Evolutionary conservation across 306 rosid genomes (phyloP).

Genomic region (Mimosa pudica): DNA sequence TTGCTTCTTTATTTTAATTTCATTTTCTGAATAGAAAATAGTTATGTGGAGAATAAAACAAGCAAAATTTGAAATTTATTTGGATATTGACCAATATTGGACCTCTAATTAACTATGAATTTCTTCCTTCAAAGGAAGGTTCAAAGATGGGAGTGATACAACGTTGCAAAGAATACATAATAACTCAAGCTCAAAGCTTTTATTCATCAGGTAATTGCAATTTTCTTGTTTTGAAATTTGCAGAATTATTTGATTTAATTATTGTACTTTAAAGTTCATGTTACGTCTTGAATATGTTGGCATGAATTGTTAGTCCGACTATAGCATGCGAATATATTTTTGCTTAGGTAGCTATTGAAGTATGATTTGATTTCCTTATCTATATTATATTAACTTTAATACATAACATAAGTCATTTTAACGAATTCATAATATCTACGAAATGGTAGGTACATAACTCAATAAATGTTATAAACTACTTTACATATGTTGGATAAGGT

Average conservation of each 20-base stretch:
- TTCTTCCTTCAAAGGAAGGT: not conserved
- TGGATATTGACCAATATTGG: not conserved
- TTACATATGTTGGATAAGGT: too few species aligned
- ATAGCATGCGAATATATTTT: not conserved
- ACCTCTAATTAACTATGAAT: not conserved
- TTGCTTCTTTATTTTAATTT: not conserved
- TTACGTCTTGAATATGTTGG: not conserved
- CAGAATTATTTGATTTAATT: not conserved
- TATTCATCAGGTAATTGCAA: not conserved
- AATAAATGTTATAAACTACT: too few species aligned
- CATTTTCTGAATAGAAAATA: not conserved
- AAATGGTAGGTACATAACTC: too few species aligned
- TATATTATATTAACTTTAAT: too few species aligned
- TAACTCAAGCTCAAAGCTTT: too few species aligned
- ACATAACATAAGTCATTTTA: too few species aligned
- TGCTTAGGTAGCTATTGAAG: not conserved
- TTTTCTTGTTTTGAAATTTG: not conserved
- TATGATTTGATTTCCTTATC: not conserved
- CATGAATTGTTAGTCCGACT: not conserved
- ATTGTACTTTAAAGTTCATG: not conserved
- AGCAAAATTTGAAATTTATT: not conserved
- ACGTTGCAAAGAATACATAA: constrained; percentile 4
- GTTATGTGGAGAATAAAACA: not conserved
- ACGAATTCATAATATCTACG: too few species aligned
- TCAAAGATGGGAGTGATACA: not conserved